Conservation (phyloP, 1,284 basidiomycete genomes). For the Neotropicomus parvogracilis region DNA sequence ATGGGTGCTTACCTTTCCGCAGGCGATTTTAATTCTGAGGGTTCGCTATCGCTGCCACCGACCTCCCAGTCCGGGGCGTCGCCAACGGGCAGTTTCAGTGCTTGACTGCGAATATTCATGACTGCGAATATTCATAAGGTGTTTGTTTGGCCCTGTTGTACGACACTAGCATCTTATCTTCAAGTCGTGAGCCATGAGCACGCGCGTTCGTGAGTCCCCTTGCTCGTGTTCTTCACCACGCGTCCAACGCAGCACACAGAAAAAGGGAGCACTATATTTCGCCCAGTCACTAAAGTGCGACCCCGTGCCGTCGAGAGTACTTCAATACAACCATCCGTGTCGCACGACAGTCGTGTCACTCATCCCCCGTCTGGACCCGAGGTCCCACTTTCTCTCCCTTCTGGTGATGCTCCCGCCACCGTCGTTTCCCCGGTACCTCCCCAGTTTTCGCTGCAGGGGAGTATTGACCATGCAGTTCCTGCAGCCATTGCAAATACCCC, state of each 20-base stretch:
- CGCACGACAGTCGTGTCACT: conserved; percentile 28
- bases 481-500: not conserved
- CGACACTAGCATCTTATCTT: not conserved
- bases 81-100: conserved; percentile 51
- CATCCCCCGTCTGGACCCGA: conserved; percentile 12
- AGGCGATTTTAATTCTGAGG: conserved; percentile 40
- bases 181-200: conserved; percentile 58
- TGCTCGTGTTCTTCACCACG: not conserved
- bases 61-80: conserved; percentile 57
- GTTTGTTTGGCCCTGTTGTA: conserved; percentile 31
- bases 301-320: conserved; percentile 27
- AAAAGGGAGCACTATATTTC: conserved; percentile 68
- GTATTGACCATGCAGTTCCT: conserved; percentile 1
- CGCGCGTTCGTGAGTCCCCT: conserved; percentile 65
- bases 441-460: conserved; percentile 8
- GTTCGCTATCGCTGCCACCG: conserved; percentile 37
- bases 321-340: conserved; percentile 37
- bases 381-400: not conserved
- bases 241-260: conserved; percentile 40
- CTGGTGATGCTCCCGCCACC: not conserved
- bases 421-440: conserved; percentile 20
- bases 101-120: conserved; percentile 31
- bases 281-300: conserved; percentile 57
- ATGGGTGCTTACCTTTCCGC: conserved; percentile 49
- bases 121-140: conserved; percentile 28